Evolutionary conservation across 2,329 filamentous ascomycete species (phyloP).

Genomic region (Aureobasidium namibiae): DNA sequence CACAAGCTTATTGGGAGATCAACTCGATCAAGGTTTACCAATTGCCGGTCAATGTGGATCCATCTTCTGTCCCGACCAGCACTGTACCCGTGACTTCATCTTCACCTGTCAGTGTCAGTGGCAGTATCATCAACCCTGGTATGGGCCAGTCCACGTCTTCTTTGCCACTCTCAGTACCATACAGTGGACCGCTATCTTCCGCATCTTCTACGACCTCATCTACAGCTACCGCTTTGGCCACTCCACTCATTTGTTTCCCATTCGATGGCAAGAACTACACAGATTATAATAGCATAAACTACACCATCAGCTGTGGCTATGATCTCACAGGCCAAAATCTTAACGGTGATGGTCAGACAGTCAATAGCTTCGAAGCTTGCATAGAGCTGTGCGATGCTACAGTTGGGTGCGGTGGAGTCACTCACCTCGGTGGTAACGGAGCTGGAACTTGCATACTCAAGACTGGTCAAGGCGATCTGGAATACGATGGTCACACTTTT

Average conservation of each 20-base stretch:
- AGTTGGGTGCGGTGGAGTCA: constrained; percentile 15
- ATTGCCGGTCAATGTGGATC: constrained; percentile 18
- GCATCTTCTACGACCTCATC: constrained; percentile 14
- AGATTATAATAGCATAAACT: constrained; percentile 11
- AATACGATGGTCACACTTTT: constrained; percentile 15
- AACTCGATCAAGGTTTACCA: constrained; percentile 34
- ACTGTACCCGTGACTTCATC: constrained; percentile 9
- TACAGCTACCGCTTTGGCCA: background rate
- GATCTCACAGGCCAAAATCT: constrained; percentile 9
- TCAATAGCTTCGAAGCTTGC: constrained; percentile 17
- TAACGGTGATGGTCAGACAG: background rate
- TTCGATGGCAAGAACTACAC: constrained; percentile 15
- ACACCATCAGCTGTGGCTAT: constrained; percentile 14
- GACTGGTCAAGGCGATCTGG: background rate
- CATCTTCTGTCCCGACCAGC: constrained; percentile 1
- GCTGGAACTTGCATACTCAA: constrained; percentile 19
- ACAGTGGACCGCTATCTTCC: constrained; percentile 23
- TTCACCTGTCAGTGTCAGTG: constrained; percentile 4
- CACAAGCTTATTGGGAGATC: constrained; percentile 33
- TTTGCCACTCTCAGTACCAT: constrained; percentile 16
- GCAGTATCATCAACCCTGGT: constrained; percentile 20
- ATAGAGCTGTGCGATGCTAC: constrained; percentile 16
- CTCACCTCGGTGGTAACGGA: constrained; percentile 18
- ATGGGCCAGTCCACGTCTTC: constrained; percentile 21
- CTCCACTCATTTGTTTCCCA: constrained; percentile 16